These are phyloP conservation scores for Kuraishia cidri DNA, from an alignment of 805 yeast species.

Conservation along the genomic window DNA sequence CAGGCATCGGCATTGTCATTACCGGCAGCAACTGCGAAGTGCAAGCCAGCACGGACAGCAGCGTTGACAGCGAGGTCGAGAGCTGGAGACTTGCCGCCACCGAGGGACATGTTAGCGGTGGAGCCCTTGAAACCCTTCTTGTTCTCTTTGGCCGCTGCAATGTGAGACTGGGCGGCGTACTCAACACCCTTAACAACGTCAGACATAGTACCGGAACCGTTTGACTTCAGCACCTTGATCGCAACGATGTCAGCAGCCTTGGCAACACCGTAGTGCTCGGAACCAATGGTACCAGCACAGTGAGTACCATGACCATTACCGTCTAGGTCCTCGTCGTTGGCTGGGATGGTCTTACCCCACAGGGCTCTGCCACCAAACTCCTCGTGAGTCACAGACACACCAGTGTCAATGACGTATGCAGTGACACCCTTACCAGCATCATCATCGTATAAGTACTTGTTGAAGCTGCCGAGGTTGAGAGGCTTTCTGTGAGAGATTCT, in stretches of 20 bases:
- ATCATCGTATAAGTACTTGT: constrained; percentile 63
- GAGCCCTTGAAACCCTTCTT: constrained; percentile 74
- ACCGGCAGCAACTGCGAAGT: constrained; percentile 96
- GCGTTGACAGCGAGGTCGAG: constrained; percentile 85
- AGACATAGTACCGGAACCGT: constrained; percentile 79
- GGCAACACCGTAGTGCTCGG: constrained; percentile 74
- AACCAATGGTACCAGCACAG: constrained; percentile 93
- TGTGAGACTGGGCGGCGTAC: constrained; percentile 69
- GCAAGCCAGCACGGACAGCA: constrained; percentile 81
- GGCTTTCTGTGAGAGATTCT: constrained; percentile 79
- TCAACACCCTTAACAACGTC: constrained; percentile 82
- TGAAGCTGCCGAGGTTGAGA: constrained; percentile 58
- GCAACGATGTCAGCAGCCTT: constrained; percentile 74
- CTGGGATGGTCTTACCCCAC: constrained; percentile 81
- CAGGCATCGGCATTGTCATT: constrained; percentile 93
- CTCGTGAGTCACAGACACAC: constrained; percentile 64
- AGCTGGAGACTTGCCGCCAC: constrained; percentile 88
- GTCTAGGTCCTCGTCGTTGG: constrained; percentile 61
- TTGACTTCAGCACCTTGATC: constrained; percentile 73
- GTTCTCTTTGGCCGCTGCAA: constrained; percentile 36
- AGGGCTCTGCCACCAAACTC: constrained; percentile 79
- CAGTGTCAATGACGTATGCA: constrained; percentile 85
- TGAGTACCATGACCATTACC: constrained; percentile 96
- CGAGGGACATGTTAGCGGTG: constrained; percentile 88
- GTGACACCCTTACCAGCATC: constrained; percentile 80